Evolutionary conservation across 148 eudicot genomes (phyloP).

Genomic region (Rhododendron kiyosumense): DNA sequence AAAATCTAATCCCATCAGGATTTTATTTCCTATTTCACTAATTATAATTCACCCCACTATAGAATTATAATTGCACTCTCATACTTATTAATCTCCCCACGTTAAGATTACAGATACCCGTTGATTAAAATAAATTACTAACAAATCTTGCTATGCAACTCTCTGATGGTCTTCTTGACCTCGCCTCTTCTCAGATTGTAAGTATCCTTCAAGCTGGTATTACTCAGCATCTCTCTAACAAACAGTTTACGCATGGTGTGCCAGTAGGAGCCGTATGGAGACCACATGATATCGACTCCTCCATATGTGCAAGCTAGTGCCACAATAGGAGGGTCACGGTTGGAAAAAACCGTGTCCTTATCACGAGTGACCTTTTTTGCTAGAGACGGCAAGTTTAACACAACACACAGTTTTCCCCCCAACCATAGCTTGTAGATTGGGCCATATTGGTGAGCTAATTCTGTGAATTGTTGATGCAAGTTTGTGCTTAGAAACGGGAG

Average conservation of each 20-base stretch:
- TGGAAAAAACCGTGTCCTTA: not conserved
- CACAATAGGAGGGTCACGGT: not conserved
- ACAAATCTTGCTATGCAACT: not conserved
- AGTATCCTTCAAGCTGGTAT: not conserved
- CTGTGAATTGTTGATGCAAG: not conserved
- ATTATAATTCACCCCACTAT: too few relatives aligned
- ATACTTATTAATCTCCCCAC: too few relatives aligned
- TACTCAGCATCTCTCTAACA: not conserved
- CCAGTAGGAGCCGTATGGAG: not conserved
- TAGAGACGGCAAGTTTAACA: not conserved
- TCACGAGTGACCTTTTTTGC: not conserved
- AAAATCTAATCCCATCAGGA: too few relatives aligned
- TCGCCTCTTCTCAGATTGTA: not conserved
- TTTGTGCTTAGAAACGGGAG: not conserved
- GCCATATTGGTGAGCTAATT: not conserved
- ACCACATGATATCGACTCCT: not conserved
- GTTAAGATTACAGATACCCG: too few relatives aligned
- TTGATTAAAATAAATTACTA: too few relatives aligned
- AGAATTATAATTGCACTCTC: too few relatives aligned
- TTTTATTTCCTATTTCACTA: too few relatives aligned
- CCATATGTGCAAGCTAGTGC: not conserved
- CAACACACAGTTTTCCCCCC: not conserved
- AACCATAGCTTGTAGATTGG: not conserved
- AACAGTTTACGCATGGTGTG: not conserved
- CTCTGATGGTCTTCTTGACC: not conserved